phyloP scores from a whole-genome alignment of 768 basidiomycete species.

The Punctularia strigosozonata region DNA sequence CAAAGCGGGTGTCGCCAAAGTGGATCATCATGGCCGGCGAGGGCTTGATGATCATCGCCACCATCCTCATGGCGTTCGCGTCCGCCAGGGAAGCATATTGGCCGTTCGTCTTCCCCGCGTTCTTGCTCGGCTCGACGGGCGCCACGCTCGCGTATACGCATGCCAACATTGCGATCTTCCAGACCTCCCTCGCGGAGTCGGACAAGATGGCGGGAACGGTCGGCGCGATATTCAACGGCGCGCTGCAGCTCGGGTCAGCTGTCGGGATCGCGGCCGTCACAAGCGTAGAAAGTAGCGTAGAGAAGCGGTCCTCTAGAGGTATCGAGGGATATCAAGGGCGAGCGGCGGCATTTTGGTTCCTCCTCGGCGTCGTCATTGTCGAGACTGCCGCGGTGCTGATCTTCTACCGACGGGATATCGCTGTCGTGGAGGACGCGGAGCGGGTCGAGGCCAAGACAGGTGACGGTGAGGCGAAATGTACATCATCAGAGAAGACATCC shows the following conservation, averaged over 20 bases:
- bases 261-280: slow-evolving; percentile 29
- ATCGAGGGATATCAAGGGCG: slow-evolving; percentile 6
- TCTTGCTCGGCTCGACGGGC: slow-evolving; percentile 29
- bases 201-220: slow-evolving; percentile 30
- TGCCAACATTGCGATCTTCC: slow-evolving; percentile 32
- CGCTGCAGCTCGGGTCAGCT: slow-evolving; percentile 33
- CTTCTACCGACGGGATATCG: slow-evolving; percentile 17
- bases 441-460: no score
- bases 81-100: slow-evolving; percentile 19
- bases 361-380: slow-evolving; percentile 19
- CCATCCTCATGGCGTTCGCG: background rate
- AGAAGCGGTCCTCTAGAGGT: slow-evolving; percentile 13
- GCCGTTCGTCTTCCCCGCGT: slow-evolving; percentile 30
- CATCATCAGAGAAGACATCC: no score
- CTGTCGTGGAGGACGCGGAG: no score
- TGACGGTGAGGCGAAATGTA: no score
- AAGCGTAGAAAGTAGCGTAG: slow-evolving; percentile 30
- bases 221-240: slow-evolving; percentile 36
- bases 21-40: background rate
- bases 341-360: slow-evolving; percentile 23
- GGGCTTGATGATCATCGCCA: background rate
- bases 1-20: background rate
- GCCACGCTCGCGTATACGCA: slow-evolving; percentile 25
- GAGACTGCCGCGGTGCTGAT: slow-evolving; percentile 14
- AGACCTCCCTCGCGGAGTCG: slow-evolving; percentile 26